Conservation (phyloP, 2,329 filamentous ascomycete genomes). For the Xylariaceae sp. region DNA sequence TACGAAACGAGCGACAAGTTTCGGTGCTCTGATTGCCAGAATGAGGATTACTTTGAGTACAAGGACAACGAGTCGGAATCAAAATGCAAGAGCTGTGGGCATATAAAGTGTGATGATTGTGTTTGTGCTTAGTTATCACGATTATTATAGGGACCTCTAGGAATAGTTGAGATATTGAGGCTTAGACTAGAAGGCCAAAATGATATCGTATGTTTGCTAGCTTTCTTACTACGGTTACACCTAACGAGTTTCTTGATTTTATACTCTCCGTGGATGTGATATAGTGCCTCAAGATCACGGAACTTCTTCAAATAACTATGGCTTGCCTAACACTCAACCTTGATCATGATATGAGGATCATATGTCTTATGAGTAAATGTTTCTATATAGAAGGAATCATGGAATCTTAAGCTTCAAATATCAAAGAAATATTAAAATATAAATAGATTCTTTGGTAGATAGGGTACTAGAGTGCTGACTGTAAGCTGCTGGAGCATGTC, state of each 20-base stretch:
- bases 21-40: constrained; percentile 15
- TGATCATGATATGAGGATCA: neutral
- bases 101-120: neutral
- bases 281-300: neutral
- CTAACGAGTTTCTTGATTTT: too few species aligned
- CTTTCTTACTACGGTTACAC: too few species aligned
- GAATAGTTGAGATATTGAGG: too few species aligned
- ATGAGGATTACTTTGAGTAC: constrained; percentile 18
- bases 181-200: too few species aligned
- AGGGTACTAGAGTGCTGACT: neutral
- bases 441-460: neutral
- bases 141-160: too few species aligned
- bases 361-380: too few species aligned
- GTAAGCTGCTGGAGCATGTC: neutral
- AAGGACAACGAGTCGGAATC: neutral
- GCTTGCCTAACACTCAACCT: neutral
- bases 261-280: neutral
- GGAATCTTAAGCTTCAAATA: too few species aligned
- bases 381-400: too few species aligned
- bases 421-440: neutral
- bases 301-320: neutral
- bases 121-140: too few species aligned
- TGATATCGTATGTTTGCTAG: too few species aligned
- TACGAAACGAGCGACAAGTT: neutral
- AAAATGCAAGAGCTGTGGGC: constrained; percentile 16